Percentiles rank a stretch among this genome's conserved stretches.
Evolutionary conservation across 192 early-diverging fungal genomes (phyloP).

Genomic region (Umbelopsis vinacea): DNA sequence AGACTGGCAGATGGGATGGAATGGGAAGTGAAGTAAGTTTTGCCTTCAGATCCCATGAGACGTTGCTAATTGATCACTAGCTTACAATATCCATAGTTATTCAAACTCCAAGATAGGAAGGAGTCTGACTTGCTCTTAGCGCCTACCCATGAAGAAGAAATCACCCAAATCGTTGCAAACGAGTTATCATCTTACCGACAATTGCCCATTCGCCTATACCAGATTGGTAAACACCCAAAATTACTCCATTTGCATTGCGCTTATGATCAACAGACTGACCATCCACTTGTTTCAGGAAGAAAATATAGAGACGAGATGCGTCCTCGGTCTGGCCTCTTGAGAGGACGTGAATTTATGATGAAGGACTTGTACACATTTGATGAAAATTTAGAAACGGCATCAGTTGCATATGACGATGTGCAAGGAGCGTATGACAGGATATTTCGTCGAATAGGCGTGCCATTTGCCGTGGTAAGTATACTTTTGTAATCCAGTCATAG

Average conservation of each 20-base stretch:
- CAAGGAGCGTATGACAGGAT: slow-evolving; percentile 75
- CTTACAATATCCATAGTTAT: slow-evolving; percentile 53
- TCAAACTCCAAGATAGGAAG: slow-evolving; percentile 81
- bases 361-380: slow-evolving; percentile 96
- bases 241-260: neutral
- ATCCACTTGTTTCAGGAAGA: slow-evolving; percentile 39
- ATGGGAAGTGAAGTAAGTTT: slow-evolving; percentile 59
- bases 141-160: slow-evolving; percentile 94
- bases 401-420: slow-evolving; percentile 79
- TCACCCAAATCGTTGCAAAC: slow-evolving; percentile 72
- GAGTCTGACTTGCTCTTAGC: slow-evolving; percentile 69
- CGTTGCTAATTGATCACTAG: too few species aligned
- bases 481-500: neutral
- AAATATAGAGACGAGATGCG: slow-evolving; percentile 88
- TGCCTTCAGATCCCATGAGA: neutral
- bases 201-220: slow-evolving; percentile 86
- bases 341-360: slow-evolving; percentile 94
- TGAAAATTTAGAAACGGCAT: slow-evolving; percentile 62
- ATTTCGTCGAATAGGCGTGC: slow-evolving; percentile 76
- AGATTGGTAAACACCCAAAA: slow-evolving; percentile 61
- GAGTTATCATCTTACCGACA: slow-evolving; percentile 72
- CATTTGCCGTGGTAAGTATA: slow-evolving; percentile 69
- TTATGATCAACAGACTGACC: neutral
- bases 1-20: slow-evolving; percentile 78
- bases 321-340: slow-evolving; percentile 80